phyloP scores from a whole-genome alignment of 441 rosid species.

The Raphanus hybrid region DNA sequence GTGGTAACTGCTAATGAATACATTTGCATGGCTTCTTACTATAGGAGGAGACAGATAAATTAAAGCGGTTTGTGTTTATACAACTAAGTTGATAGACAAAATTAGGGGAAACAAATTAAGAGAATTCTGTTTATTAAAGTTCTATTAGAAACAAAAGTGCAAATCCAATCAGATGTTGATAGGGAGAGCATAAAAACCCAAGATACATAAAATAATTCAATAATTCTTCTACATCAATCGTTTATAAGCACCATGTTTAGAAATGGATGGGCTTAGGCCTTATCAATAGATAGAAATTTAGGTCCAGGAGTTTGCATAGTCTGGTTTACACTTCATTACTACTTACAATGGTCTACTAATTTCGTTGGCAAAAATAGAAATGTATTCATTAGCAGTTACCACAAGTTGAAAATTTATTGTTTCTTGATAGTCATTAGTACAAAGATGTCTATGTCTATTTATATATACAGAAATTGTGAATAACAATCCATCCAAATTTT shows the following conservation, averaged over 20 bases:
- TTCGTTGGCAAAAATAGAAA: neutral
- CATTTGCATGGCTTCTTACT: neutral
- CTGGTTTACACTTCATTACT: no score
- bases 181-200: neutral
- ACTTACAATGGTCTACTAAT: neutral
- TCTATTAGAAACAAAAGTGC: neutral
- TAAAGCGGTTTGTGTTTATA: neutral
- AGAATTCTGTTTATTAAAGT: no score
- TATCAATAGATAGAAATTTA: neutral
- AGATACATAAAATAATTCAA: neutral
- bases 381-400: neutral
- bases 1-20: no score
- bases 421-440: neutral
- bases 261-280: neutral
- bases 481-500: slow-evolving; percentile 9
- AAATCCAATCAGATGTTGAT: neutral
- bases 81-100: neutral
- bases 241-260: slow-evolving; percentile 7
- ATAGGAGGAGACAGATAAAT: neutral
- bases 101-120: no score
- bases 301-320: neutral
- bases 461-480: neutral
- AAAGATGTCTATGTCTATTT: neutral
- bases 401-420: neutral
- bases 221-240: neutral